Evolutionary conservation across 495 filamentous ascomycete genomes (phyloP).

Genomic region (Chaetomium cochliodes): DNA sequence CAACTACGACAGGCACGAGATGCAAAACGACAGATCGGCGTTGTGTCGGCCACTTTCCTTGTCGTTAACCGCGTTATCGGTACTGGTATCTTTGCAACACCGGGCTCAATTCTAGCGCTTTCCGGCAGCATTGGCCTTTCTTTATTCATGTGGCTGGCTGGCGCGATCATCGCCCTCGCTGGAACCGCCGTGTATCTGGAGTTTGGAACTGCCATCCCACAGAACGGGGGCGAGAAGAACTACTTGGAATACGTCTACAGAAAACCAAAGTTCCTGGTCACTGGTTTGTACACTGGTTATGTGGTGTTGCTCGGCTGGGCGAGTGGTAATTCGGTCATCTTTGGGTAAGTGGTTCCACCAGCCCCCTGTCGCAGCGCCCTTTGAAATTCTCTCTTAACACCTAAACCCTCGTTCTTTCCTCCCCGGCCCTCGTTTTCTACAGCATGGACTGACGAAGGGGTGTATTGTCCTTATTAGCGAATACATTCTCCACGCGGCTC

Average conservation of each 20-base stretch:
- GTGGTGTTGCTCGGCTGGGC: slow-evolving; percentile 58
- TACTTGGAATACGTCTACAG: slow-evolving; percentile 67
- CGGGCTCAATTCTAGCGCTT: slow-evolving; percentile 63
- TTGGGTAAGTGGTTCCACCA: slow-evolving; percentile 33
- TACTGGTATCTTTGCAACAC: slow-evolving; percentile 76
- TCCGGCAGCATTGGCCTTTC: slow-evolving; percentile 69
- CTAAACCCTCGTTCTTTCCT: background rate
- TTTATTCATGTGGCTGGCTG: slow-evolving; percentile 64
- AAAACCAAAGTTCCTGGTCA: slow-evolving; percentile 64
- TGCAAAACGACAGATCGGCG: slow-evolving; percentile 40
- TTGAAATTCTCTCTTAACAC: background rate
- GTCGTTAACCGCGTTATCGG: slow-evolving; percentile 67
- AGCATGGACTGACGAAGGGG: background rate
- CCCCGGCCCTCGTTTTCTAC: too few species aligned
- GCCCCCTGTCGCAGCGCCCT: background rate
- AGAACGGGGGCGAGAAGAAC: slow-evolving; percentile 61
- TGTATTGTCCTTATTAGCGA: slow-evolving; percentile 40
- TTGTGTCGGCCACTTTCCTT: slow-evolving; percentile 40
- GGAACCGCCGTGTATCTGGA: slow-evolving; percentile 67
- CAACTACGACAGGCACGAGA: slow-evolving; percentile 33
- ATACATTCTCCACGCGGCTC: slow-evolving; percentile 65
- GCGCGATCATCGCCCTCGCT: slow-evolving; percentile 59
- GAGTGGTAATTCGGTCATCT: slow-evolving; percentile 62
- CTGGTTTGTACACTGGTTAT: slow-evolving; percentile 60
- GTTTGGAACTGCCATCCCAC: slow-evolving; percentile 53